Conservation (phyloP, 306 rosid genomes). For the Gastrolobium villosum region DNA sequence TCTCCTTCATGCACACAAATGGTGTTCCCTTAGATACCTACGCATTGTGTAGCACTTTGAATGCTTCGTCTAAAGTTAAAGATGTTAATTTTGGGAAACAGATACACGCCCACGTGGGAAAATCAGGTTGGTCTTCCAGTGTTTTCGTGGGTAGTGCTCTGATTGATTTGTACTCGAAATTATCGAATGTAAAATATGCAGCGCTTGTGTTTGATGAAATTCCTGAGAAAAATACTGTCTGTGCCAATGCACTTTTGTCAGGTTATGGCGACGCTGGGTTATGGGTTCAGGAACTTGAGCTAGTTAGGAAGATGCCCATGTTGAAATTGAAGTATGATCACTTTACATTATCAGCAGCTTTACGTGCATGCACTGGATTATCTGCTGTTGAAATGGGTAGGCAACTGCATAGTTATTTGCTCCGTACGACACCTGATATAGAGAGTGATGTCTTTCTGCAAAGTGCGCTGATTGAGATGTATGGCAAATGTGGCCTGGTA, state of each 20-base stretch:
- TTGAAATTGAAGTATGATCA: constrained; percentile 70
- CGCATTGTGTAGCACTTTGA: constrained; percentile 71
- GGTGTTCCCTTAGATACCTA: constrained; percentile 68
- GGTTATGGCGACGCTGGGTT: constrained; percentile 72
- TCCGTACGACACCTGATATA: constrained; percentile 53
- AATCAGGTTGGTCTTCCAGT: constrained; percentile 77
- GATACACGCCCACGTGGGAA: constrained; percentile 62
- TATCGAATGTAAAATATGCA: constrained; percentile 59
- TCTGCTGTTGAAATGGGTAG: constrained; percentile 69
- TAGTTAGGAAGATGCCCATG: constrained; percentile 65
- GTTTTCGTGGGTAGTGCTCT: constrained; percentile 86
- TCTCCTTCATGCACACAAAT: constrained; percentile 75
- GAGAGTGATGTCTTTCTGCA: constrained; percentile 70
- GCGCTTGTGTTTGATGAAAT: constrained; percentile 77
- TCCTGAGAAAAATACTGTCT: constrained; percentile 69
- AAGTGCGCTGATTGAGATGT: constrained; percentile 79
- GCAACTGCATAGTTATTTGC: constrained; percentile 70
- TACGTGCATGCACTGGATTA: constrained; percentile 74
- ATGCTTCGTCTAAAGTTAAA: constrained; percentile 60
- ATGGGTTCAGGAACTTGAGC: constrained; percentile 67
- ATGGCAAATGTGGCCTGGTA: constrained; percentile 77
- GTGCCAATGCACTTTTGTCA: constrained; percentile 76
- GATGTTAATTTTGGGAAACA: constrained; percentile 57
- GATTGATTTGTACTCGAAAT: constrained; percentile 63
- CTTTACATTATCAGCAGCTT: constrained; percentile 73